Evolutionary conservation across 495 filamentous ascomycete genomes (phyloP), one percentile per base, ranked within the genome.

Genomic region (Tuber magnatum): DNA sequence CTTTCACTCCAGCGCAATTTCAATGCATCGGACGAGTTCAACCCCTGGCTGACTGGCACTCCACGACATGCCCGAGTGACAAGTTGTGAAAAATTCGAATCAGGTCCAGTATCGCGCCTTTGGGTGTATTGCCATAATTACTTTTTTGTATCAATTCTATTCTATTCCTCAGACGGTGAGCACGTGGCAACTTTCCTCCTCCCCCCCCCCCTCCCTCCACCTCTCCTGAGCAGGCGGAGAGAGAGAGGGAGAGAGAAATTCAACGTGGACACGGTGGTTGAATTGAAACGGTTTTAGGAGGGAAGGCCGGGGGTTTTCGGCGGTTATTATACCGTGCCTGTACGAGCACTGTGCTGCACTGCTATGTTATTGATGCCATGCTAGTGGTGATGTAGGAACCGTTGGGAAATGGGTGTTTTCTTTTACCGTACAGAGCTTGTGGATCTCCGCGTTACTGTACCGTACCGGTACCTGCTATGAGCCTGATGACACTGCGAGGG

Each of bases 71-170:
- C 56, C 28, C 56, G 56, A 65, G 56, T 65, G 56, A 65, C 56
- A 35, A 18, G 0, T 8, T 7, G 16, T 65, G 56, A 32, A 32
- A 65, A 65, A 65, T 65, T 65, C 28, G 5, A 35, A 65, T 65
- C 56, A 14, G 32, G 56, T 32, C 56, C 28, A 18, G 56, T 24
- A 65, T 1, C 56, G 56, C 32, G 32, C n/a, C 48, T n/a, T 51
- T n/a, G 6, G 6, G 51, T 61, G 51, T 32, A 61, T 61, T 32
- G 35, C 5, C 56, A 35, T 65, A 7, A 35, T 65, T 65, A 32
- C 56, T 65, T 65, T 65, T 65, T 65, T 65, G 56, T 65, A 65
- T 65, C 56, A 65, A 65, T 65, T 40, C 39, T 2, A 65, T 65
- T 40, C 39, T 2, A 40, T 40, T 65, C 56, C 56, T 65, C 56